Conservation (phyloP, 2,329 filamentous ascomycete genomes). For the Colletotrichum plurivorum region DNA sequence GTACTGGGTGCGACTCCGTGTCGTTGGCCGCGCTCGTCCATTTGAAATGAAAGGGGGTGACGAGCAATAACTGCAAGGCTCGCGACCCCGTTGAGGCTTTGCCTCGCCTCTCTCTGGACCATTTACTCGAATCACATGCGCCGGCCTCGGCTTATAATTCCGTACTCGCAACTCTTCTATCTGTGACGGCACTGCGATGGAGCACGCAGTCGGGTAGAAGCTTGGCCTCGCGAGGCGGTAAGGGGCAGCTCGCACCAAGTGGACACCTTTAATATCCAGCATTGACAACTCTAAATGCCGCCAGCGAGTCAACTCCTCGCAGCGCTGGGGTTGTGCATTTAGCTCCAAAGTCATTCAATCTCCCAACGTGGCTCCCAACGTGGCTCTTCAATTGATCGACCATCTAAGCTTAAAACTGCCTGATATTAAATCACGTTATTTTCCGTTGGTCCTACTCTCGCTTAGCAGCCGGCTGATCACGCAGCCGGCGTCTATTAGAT, state of each 20-base stretch:
- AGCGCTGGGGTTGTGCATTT: neutral
- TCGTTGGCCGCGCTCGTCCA: neutral
- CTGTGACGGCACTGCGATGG: neutral
- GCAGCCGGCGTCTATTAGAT: neutral
- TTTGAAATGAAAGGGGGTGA: slow-evolving; percentile 12
- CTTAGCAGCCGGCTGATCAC: neutral
- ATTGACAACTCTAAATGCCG: slow-evolving; percentile 31
- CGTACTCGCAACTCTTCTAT: neutral
- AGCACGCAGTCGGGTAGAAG: neutral
- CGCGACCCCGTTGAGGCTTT: slow-evolving; percentile 4
- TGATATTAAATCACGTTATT: slow-evolving; percentile 6
- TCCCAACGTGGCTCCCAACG: no score
- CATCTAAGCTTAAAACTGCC: slow-evolving; percentile 19
- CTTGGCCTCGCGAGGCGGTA: slow-evolving; percentile 12
- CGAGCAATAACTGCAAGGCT: slow-evolving; percentile 21
- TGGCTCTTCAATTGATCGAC: neutral
- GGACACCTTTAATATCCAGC: slow-evolving; percentile 12
- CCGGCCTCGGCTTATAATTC: neutral
- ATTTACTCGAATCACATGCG: slow-evolving; percentile 10
- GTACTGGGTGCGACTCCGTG: neutral
- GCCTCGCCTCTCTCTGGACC: neutral
- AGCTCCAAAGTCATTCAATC: slow-evolving; percentile 4
- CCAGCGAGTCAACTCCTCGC: slow-evolving; percentile 11
- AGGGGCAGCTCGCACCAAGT: slow-evolving; percentile 7
- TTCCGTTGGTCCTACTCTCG: no score